phyloP scores from a whole-genome alignment of 2,329 filamentous ascomycete genomes.

The Arthrobotrys sinensis region DNA sequence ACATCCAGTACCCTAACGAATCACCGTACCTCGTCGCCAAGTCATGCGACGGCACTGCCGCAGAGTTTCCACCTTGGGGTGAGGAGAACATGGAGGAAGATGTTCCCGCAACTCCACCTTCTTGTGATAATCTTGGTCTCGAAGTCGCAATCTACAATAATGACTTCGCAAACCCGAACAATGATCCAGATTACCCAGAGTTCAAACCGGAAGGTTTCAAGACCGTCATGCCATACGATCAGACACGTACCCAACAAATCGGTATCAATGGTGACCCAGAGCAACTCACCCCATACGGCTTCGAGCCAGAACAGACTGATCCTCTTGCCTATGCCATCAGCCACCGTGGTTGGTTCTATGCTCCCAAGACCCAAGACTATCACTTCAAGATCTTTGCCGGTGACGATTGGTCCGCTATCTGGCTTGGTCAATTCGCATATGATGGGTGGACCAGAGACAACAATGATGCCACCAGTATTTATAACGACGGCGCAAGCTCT shows the following conservation, averaged over 20 bases:
- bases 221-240: constrained; percentile 1
- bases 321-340: constrained; percentile 5
- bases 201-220: constrained; percentile 20
- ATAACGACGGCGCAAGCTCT: background rate
- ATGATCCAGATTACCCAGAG: background rate
- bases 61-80: constrained; percentile 8
- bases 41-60: background rate
- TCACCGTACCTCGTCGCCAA: background rate
- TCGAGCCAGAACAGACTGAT: background rate
- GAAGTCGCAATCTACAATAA: constrained; percentile 24
- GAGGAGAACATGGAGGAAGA: constrained; percentile 18
- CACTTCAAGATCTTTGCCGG: constrained; percentile 9
- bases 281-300: constrained; percentile 6
- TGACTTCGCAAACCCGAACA: constrained; percentile 15
- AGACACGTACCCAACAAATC: background rate
- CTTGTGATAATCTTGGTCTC: constrained; percentile 16
- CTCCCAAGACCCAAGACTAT: constrained; percentile 22
- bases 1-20: constrained; percentile 1
- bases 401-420: constrained; percentile 25
- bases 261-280: constrained; percentile 13
- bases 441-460: constrained; percentile 24
- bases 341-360: constrained; percentile 27
- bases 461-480: background rate
- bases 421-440: constrained; percentile 6
- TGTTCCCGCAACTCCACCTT: constrained; percentile 3